Percentiles rank a stretch among this genome's conserved stretches.
These are phyloP conservation scores for Vitis rupestris DNA, from an alignment of 164 flowering plant genomes.

Conservation along the genomic window DNA sequence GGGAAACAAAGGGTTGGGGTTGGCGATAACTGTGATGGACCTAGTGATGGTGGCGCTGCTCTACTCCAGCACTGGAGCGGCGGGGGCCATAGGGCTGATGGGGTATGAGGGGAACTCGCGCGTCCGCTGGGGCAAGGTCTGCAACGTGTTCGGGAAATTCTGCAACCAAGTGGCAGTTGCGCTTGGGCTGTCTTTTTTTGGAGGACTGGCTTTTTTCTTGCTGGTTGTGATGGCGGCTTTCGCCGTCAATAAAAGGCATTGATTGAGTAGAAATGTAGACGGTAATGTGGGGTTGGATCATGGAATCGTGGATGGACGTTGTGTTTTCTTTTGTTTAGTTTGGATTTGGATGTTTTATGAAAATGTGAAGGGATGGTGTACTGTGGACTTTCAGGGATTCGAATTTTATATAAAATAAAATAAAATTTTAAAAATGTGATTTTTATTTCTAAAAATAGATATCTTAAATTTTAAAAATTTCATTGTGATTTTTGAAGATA, in stretches of 20 bases:
- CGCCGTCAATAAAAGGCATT: conserved; percentile 1
- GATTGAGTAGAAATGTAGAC: background rate
- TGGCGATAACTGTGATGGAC: conserved; percentile 32
- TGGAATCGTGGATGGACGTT: too few species aligned
- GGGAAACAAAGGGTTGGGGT: conserved; percentile 12
- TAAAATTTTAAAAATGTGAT: too few species aligned
- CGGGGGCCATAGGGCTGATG: conserved; percentile 49
- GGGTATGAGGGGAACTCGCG: conserved; percentile 62
- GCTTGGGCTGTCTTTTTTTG: conserved; percentile 39
- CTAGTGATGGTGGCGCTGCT: conserved; percentile 45
- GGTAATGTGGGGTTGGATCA: too few species aligned
- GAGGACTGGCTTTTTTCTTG: conserved; percentile 30
- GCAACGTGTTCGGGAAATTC: conserved; percentile 46
- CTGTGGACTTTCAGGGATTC: too few species aligned
- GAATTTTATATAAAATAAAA: too few species aligned
- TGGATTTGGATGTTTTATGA: too few species aligned
- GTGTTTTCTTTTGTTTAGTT: too few species aligned
- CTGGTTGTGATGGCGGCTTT: conserved; percentile 31
- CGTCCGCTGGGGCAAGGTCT: conserved; percentile 55
- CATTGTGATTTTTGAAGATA: too few species aligned
- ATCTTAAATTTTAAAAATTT: too few species aligned
- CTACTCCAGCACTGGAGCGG: conserved; percentile 57
- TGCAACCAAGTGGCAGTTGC: conserved; percentile 50
- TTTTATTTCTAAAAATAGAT: too few species aligned
- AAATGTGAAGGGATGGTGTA: too few species aligned